These are phyloP conservation scores for Rhodotorula babjevae DNA, from an alignment of 768 basidiomycete genomes.

Conservation along the genomic window DNA sequence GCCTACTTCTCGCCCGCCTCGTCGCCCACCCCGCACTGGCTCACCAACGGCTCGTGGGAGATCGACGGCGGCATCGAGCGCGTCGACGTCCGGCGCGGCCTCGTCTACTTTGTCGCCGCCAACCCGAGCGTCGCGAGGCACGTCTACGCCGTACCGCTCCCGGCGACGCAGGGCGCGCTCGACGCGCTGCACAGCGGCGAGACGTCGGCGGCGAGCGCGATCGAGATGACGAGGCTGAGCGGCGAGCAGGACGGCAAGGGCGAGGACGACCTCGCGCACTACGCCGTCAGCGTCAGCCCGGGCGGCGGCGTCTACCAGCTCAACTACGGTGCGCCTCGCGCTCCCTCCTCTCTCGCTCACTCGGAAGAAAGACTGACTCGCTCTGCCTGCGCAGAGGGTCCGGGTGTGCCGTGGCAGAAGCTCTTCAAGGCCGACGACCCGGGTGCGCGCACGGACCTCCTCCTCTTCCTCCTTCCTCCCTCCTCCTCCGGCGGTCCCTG, in stretches of 20 bases:
- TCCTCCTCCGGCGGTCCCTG: too few species aligned
- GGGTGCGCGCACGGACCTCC: constrained; percentile 52
- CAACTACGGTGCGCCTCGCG: constrained; percentile 52
- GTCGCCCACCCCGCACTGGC: constrained; percentile 65
- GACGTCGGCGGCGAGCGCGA: too few species aligned
- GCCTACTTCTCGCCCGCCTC: constrained; percentile 79
- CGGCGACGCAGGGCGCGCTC: constrained; percentile 46
- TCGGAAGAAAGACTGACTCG: not conserved
- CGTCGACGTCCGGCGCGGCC: constrained; percentile 62
- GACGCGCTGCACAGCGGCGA: not conserved
- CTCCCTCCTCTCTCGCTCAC: not conserved
- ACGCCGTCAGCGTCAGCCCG: constrained; percentile 73
- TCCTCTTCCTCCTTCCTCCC: not conserved
- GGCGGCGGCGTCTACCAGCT: constrained; percentile 77
- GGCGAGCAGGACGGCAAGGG: not conserved
- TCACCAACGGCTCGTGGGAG: constrained; percentile 87
- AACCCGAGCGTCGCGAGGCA: constrained; percentile 76
- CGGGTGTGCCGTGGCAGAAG: constrained; percentile 79
- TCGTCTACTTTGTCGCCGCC: constrained; percentile 87
- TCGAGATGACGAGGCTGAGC: constrained; percentile 42
- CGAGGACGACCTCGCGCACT: constrained; percentile 51
- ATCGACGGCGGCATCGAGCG: constrained; percentile 69
- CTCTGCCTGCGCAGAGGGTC: constrained; percentile 53
- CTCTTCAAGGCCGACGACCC: constrained; percentile 58
- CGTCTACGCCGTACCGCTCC: constrained; percentile 72